Base-by-base conservation (phyloP, 2,329 filamentous ascomycete species). In the Trichoderma atroviride region DNA sequence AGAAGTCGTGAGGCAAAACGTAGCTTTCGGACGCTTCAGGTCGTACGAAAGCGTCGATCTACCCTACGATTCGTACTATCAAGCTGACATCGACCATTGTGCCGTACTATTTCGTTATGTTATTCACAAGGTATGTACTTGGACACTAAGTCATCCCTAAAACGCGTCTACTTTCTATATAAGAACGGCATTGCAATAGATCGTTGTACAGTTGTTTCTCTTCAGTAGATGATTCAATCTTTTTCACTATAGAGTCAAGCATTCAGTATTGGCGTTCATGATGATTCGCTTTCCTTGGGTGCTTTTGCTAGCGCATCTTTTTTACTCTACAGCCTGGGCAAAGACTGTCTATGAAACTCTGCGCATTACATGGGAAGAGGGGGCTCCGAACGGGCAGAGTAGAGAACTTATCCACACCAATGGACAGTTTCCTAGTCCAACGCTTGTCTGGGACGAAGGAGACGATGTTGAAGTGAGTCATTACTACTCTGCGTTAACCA, bases 381-480 rank as follows among this genome's bases (percentile, higher is more conserved):
- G 70, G 6, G 61, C 69, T 24, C 70, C 70, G 3, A 72, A 72
- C 50, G 71, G 70, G 16, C 71, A 72, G 56, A 16, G 29, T 14
- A 59, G 71, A 53, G 29, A 72, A 29, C 50, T 71, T 27, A 72
- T 71, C 35, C 56, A 58, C 27, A 70, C 57, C 24, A 74, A 74
- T 27, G 68, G 70, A 1, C 56, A 63, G 4, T 74, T 74, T 50
- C 68, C 71, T 0, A 72, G 70, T 3, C 73, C 71, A 16, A 55
- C 53, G 0, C 60, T 74, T 0, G 64, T 72, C 2, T 60, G 70
- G 19, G 27, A 70, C 2, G 69, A 74, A 52, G 73, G 59, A 1
- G 73, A 74, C 35, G 69, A 73, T 24, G 64, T 73, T 13, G 72
- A 74, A 60, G 33, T 73, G 6, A 11, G 70, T 79, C 31, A 74